phyloP scores from a whole-genome alignment of 352 stramenopile species.

The Phytophthora macrochlamydospora region DNA sequence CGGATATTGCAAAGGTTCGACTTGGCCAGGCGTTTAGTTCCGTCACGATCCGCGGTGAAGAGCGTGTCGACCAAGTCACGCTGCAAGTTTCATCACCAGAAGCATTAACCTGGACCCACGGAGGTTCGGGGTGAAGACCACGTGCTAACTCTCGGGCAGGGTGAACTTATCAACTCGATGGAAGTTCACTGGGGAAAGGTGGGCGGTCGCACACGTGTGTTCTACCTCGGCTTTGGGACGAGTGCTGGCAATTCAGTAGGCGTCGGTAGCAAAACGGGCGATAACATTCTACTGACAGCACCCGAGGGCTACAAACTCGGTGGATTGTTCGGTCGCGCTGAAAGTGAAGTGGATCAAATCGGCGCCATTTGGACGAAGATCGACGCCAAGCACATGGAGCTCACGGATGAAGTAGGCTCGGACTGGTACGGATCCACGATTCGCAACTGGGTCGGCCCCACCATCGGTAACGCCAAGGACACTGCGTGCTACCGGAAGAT shows the following conservation, averaged over 20 bases:
- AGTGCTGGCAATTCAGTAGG: conserved; percentile 9
- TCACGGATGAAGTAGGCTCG: conserved; percentile 1
- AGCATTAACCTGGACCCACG: conserved; percentile 11
- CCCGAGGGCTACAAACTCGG: conserved; percentile 8
- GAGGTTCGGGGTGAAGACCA: conserved; percentile 7
- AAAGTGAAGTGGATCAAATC: conserved; percentile 12
- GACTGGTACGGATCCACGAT: conserved; percentile 10
- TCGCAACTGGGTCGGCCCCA: conserved; percentile 16
- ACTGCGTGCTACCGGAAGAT: conserved; percentile 32
- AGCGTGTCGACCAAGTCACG: not conserved
- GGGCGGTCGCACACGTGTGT: too few relatives aligned
- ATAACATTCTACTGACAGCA: not conserved
- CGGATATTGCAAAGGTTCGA: too few relatives aligned
- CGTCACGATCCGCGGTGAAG: too few relatives aligned
- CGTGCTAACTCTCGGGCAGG: not conserved
- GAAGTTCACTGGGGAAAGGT: too few relatives aligned
- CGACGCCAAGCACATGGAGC: not conserved
- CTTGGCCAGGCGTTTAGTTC: too few relatives aligned
- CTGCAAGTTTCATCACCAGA: conserved; percentile 1
- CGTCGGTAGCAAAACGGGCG: conserved; percentile 7
- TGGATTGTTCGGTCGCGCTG: conserved; percentile 6
- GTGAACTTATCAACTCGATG: too few relatives aligned
- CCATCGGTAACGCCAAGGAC: conserved; percentile 38
- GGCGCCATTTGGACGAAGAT: conserved; percentile 14
- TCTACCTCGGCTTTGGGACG: not conserved